Percentiles rank a stretch among this genome's conserved stretches.
phyloP scores from a whole-genome alignment of 139 green algal genomes.

The Tetratostichococcus sp. region DNA sequence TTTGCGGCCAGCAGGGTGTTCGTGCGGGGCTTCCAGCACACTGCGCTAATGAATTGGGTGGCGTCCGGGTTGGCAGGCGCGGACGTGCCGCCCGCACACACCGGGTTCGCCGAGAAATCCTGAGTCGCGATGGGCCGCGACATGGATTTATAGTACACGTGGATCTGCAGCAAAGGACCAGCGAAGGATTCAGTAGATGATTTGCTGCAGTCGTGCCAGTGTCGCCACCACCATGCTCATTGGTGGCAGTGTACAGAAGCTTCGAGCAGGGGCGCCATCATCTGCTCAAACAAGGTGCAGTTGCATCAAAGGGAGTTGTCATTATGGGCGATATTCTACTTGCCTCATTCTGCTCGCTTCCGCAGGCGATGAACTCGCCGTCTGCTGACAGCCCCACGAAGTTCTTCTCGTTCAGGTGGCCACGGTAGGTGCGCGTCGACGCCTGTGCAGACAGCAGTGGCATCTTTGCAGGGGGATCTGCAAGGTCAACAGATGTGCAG shows the following conservation, averaged over 20 bases:
- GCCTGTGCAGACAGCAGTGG: neutral
- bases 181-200: no score
- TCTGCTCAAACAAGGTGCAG: neutral
- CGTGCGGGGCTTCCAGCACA: slow-evolving; percentile 56
- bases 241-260: no score
- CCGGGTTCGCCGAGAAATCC: slow-evolving; percentile 16
- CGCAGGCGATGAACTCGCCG: slow-evolving; percentile 75
- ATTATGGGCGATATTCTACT: no score
- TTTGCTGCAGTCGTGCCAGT: no score
- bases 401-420: slow-evolving; percentile 91
- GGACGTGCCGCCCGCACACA: neutral
- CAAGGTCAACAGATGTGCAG: no score
- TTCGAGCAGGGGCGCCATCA: no score
- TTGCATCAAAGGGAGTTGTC: neutral
- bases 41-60: slow-evolving; percentile 59
- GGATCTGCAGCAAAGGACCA: slow-evolving; percentile 27
- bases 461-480: neutral
- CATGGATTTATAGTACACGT: slow-evolving; percentile 65
- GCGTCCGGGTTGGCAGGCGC: neutral
- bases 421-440: slow-evolving; percentile 49
- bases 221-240: no score
- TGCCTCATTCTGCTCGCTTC: slow-evolving; percentile 77
- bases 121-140: slow-evolving; percentile 37
- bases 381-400: slow-evolving; percentile 88
- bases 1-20: slow-evolving; percentile 63